Percentiles rank a stretch among this genome's conserved stretches.
Evolutionary conservation across 495 filamentous ascomycete species (phyloP).

Genomic region (Monascus purpureus): DNA sequence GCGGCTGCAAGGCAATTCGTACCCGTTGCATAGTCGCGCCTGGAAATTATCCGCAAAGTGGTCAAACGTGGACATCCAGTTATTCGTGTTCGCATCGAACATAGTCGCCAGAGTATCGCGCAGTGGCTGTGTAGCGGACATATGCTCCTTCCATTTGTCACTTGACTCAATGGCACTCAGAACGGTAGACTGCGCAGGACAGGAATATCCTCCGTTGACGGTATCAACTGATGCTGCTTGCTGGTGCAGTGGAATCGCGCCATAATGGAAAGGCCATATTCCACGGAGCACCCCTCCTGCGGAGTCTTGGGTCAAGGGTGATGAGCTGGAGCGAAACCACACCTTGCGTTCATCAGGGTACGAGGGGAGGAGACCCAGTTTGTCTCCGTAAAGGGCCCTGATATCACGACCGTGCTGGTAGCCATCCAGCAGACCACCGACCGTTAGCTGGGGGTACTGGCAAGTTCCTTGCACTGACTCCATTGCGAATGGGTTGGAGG

Average conservation of each 20-base stretch:
- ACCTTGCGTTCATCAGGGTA: constrained; percentile 10
- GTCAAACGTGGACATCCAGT: constrained; percentile 26
- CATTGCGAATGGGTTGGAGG: constrained; percentile 21
- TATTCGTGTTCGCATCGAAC: constrained; percentile 17
- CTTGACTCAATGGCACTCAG: constrained; percentile 17
- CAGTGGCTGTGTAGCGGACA: constrained; percentile 17
- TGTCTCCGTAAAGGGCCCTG: constrained; percentile 21
- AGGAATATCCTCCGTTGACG: constrained; percentile 25
- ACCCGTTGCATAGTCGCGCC: constrained; percentile 29
- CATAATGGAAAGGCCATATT: constrained; percentile 21
- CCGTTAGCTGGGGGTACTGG: constrained; percentile 31
- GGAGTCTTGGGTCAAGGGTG: constrained; percentile 22
- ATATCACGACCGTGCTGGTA: constrained; percentile 30
- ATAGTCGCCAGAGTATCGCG: constrained; percentile 19
- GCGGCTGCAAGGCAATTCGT: constrained; percentile 20
- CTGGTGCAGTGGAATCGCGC: constrained; percentile 25
- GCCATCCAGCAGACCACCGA: constrained; percentile 28
- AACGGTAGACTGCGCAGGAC: constrained; percentile 11
- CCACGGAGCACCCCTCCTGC: constrained; percentile 28
- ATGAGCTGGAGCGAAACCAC: constrained; percentile 29
- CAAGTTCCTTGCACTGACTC: constrained; percentile 24
- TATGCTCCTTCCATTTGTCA: constrained; percentile 22
- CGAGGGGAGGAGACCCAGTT: constrained; percentile 18
- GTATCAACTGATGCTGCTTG: constrained; percentile 24
- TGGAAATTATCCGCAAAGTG: constrained; percentile 34